Conservation (phyloP, 1,284 basidiomycete species). For the Tilletia horrida region DNA sequence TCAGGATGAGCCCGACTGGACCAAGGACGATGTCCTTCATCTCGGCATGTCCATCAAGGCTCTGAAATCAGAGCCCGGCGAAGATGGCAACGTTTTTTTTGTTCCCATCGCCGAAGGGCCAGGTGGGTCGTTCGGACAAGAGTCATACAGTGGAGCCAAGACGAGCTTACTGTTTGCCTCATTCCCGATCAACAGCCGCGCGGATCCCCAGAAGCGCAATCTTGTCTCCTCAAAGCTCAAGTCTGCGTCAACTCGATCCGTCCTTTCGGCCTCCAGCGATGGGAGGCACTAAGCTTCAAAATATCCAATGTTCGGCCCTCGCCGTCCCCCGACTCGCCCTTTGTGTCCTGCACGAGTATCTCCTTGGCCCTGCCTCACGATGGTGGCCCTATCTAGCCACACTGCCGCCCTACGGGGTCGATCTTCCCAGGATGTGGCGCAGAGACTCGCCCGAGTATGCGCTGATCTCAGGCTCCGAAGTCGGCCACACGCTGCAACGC, state of each 20-base stretch:
- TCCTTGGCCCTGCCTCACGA: conserved; percentile 25
- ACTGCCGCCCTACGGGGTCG: conserved; percentile 28
- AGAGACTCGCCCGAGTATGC: not conserved
- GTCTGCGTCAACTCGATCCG: conserved; percentile 22
- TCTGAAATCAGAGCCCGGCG: not conserved
- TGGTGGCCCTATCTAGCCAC: conserved; percentile 34
- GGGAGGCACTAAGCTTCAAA: not conserved
- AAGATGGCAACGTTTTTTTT: not conserved
- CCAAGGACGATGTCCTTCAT: not conserved
- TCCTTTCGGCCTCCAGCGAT: conserved; percentile 2
- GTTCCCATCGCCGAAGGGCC: not conserved
- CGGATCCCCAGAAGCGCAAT: conserved; percentile 34
- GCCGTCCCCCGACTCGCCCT: conserved; percentile 31
- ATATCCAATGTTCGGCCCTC: not conserved
- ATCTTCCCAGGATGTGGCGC: conserved; percentile 27
- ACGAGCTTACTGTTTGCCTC: not conserved
- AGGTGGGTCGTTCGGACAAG: not conserved
- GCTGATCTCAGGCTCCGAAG: conserved; percentile 31
- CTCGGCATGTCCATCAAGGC: not conserved
- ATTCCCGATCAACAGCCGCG: conserved; percentile 7
- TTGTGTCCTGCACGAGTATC: conserved; percentile 39
- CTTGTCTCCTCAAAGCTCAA: conserved; percentile 31
- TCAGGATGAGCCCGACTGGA: not conserved
- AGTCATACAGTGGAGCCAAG: not conserved
- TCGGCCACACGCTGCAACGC: conserved; percentile 15